Base-by-base conservation (phyloP, 169 alveolate genomes). In the Cytauxzoon felis region DNA sequence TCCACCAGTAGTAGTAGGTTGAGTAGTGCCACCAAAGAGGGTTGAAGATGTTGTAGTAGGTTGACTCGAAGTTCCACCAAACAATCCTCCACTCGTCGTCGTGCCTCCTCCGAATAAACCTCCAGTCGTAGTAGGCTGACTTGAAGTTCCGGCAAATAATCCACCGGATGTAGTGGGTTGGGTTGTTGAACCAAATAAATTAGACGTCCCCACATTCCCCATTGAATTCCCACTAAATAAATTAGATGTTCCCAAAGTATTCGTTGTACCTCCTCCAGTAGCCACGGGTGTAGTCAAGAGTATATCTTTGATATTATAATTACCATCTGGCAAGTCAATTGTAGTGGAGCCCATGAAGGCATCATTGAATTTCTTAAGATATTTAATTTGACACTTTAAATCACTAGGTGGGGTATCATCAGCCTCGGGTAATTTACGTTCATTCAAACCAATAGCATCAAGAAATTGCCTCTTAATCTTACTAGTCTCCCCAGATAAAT, bases 321-420 rank as follows among this genome's bases (percentile, higher is more conserved):
- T 41, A 6, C 53, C 21, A n/a, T 30, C 53, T 26, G 57, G 64
- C 18, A 73, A 38, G 61, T 5, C 21, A 47, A 26, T 19, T 13
- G 33, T 43, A n/a, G 68, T 58, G 0, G 73, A 33, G 21, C 49
- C 75, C n/a, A 32, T 8, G 38, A 60, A 66, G 9, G 86, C 78
- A 9, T 63, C 21, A 63, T 76, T 76, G 66, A 76, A 76, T 32
- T 59, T 76, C 26, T 54, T 45, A 21, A 76, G 42, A 45, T 65
- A 65, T 11, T 23, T 48, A 7, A 76, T 76, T 24, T 76, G 71
- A 40, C 30, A 56, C 75, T 76, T 76, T 4, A 76, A 48, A 9
- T 76, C 81, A 34, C 21, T 51, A 21, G 16, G 24, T 4, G 59
- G 45, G 23, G n/a, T 18, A 41, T 21, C 19, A 7, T 69, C 16